phyloP scores from a whole-genome alignment of 73 alveolate genomes.

The Paramecium tetraurelia region DNA sequence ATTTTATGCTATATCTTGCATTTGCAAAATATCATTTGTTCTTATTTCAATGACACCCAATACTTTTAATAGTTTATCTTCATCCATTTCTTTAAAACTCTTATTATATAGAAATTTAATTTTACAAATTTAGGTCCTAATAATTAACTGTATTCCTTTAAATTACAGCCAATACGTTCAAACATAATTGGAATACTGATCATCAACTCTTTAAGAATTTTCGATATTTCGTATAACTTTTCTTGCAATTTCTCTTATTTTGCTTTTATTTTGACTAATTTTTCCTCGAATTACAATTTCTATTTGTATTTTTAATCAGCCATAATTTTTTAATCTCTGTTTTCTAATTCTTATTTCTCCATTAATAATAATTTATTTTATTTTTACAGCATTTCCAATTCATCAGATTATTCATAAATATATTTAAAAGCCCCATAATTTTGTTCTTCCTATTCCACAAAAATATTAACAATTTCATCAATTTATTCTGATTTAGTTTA shows the following conservation, averaged over 20 bases:
- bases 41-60: slow-evolving; percentile 25
- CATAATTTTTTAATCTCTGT: not conserved
- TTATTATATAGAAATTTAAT: not conserved
- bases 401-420: slow-evolving; percentile 15
- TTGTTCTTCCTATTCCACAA: slow-evolving; percentile 14
- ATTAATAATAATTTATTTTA: not conserved
- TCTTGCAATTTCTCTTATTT: not conserved
- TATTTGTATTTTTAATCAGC: slow-evolving; percentile 21
- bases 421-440: slow-evolving; percentile 24
- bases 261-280: not conserved
- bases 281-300: not conserved
- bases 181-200: slow-evolving; percentile 44
- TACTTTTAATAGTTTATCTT: slow-evolving; percentile 37
- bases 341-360: not conserved
- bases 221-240: not conserved
- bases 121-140: slow-evolving; percentile 27
- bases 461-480: not conserved
- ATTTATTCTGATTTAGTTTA: slow-evolving; percentile 16
- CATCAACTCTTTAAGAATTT: slow-evolving; percentile 29
- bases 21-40: slow-evolving; percentile 29
- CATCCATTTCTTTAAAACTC: slow-evolving; percentile 45
- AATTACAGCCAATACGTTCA: slow-evolving; percentile 32
- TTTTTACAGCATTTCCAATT: slow-evolving; percentile 12
- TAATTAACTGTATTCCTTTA: not conserved
- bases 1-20: slow-evolving; percentile 33